Base-by-base conservation (phyloP, 805 yeast genomes). In the Cyberlindnera euphorbiae region DNA sequence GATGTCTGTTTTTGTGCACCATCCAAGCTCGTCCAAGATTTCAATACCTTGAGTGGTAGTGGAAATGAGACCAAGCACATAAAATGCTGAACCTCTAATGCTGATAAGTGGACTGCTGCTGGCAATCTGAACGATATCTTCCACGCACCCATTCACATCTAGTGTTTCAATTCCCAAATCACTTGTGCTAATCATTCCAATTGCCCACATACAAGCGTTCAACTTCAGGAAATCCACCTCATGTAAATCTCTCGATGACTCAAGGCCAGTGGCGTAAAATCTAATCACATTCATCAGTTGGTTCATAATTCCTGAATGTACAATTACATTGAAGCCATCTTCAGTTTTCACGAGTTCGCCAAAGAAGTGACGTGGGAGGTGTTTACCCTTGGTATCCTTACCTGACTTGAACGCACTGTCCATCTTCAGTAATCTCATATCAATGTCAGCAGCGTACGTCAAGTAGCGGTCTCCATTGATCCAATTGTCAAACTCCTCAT, bases 201-300 rank as follows among this genome's bases (percentile, higher is more conserved):
- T 67, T 2, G 94, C 79, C 97, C 97, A 90, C 24, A 90, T 50
- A 23, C 82, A 75, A 9, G 89, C 84, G 52, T 85, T 86, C 17
- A 90, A 57, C 43, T 69, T 70, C 8, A 63, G 23, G 14, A 65
- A 41, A 14, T 60, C 59, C 6, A 67, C 66, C 5, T 62, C 62
- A 6, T 53, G 26, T 9, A 35, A 38, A 7, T 44, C 49, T 4
- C 14, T 32, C 2, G 24, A 17, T 26, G 48, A 52, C 10, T 47
- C 52, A 5, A 57, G 32, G 8, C 44, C 44, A 14, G 51, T 44
- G 0, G 59, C 49, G 46, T 63, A 64, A 16, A 44, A 47, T 22
- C 64, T 53, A n/a, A 66, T 52, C 12, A 45, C 45, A 28, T 60
- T 63, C 26, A 60, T 53, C 36, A 73, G 57, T 23, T 56, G 59